These are phyloP conservation scores for Rhynchospora breviuscula DNA, from an alignment of 176 grass and related monocot species.

Conservation along the genomic window DNA sequence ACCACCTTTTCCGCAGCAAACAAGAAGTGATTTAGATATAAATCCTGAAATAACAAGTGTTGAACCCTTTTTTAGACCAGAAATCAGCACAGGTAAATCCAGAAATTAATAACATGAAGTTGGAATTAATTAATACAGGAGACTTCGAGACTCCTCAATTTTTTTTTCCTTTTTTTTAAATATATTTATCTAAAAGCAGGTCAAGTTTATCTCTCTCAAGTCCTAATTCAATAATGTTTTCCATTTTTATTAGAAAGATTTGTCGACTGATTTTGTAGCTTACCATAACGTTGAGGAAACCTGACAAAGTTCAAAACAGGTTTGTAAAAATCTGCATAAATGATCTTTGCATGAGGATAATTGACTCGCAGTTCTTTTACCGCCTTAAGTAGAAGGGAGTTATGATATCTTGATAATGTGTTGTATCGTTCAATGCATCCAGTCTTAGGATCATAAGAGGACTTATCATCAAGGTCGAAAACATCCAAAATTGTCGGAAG, in stretches of 20 bases:
- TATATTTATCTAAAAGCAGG: too few species aligned
- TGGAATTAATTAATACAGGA: background rate
- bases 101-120: background rate
- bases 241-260: too few species aligned
- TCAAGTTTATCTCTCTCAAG: too few species aligned
- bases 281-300: slow-evolving; percentile 55
- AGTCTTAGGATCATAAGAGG: slow-evolving; percentile 43
- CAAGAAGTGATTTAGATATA: slow-evolving; percentile 38
- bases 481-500: slow-evolving; percentile 53
- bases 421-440: slow-evolving; percentile 73
- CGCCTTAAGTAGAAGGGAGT: slow-evolving; percentile 42
- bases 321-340: slow-evolving; percentile 72
- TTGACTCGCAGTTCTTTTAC: slow-evolving; percentile 38
- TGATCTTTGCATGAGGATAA: slow-evolving; percentile 31
- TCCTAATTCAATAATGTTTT: too few species aligned
- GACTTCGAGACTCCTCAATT: too few species aligned
- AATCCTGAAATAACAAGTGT: slow-evolving; percentile 32
- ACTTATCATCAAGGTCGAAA: slow-evolving; percentile 31
- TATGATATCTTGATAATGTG: slow-evolving; percentile 46
- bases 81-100: background rate
- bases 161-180: too few species aligned
- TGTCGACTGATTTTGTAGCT: background rate
- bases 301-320: slow-evolving; percentile 46
- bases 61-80: background rate
- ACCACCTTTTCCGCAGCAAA: slow-evolving; percentile 60